These are phyloP conservation scores for Naganishia sp. DNA, from an alignment of 1,284 basidiomycete species.

Conservation along the genomic window DNA sequence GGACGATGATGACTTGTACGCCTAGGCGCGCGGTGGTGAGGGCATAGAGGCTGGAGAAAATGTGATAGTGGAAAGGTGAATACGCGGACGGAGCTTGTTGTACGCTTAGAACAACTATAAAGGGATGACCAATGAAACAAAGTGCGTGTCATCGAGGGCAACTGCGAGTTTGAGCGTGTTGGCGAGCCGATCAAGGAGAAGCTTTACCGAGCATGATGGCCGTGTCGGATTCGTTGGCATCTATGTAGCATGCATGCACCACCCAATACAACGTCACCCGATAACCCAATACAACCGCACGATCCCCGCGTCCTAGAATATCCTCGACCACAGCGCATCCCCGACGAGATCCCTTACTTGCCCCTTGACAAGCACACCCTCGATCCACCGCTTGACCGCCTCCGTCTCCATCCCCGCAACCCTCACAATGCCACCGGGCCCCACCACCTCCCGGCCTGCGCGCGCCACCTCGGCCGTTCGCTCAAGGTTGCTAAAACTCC, in stretches of 20 bases:
- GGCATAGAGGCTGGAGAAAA: neutral
- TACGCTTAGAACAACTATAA: constrained; percentile 23
- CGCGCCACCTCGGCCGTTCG: constrained; percentile 7
- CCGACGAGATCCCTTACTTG: constrained; percentile 48
- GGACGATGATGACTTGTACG: constrained; percentile 50
- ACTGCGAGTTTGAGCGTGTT: too few species aligned
- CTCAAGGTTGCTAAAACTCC: constrained; percentile 45
- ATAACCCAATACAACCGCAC: too few species aligned
- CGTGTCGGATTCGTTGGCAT: too few species aligned
- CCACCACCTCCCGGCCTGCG: neutral
- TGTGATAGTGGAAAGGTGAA: neutral
- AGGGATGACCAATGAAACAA: neutral
- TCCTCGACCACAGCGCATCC: constrained; percentile 50
- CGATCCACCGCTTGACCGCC: constrained; percentile 47
- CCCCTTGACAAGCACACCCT: constrained; percentile 40
- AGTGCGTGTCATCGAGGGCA: neutral
- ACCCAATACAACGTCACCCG: too few species aligned
- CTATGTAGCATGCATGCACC: too few species aligned
- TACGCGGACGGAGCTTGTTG: constrained; percentile 8
- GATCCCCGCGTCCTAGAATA: constrained; percentile 33
- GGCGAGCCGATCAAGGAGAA: too few species aligned
- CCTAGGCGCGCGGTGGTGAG: constrained; percentile 21
- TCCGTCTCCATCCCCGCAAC: constrained; percentile 51
- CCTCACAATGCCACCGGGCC: constrained; percentile 45
- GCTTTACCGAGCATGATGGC: too few species aligned